A percentile compares a stretch with the other conserved stretches of the same genome.
Evolutionary conservation across 2,329 filamentous ascomycete genomes (phyloP).

Genomic region (Nothopassalora personata): DNA sequence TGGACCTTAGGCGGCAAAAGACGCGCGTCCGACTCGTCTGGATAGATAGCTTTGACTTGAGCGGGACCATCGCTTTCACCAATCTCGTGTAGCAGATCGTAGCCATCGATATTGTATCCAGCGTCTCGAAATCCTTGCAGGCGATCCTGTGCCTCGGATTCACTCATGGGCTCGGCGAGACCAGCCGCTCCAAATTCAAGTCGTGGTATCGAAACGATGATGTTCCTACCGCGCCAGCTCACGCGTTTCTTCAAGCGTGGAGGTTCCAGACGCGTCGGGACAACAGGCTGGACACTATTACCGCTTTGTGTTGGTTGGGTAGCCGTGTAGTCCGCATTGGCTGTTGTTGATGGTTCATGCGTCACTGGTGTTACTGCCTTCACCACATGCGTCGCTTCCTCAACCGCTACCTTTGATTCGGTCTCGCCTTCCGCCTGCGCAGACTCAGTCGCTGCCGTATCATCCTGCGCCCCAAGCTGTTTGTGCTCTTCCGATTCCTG

Average conservation of each 20-base stretch:
- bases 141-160: constrained; percentile 56
- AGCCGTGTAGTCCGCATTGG: not conserved
- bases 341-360: not conserved
- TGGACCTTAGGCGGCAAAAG: constrained; percentile 43
- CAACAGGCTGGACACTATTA: not conserved
- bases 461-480: not conserved
- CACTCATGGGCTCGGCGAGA: constrained; percentile 39
- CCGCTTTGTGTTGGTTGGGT: not conserved
- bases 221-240: constrained; percentile 43
- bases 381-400: not conserved
- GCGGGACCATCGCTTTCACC: constrained; percentile 19
- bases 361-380: not conserved
- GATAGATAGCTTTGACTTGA: constrained; percentile 66
- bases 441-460: not conserved
- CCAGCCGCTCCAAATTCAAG: constrained; percentile 40
- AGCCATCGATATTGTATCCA: constrained; percentile 64
- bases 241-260: constrained; percentile 42
- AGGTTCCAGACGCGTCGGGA: constrained; percentile 20
- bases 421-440: not conserved
- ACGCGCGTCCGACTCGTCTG: constrained; percentile 44
- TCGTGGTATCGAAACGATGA: constrained; percentile 41
- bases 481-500: constrained; percentile 9
- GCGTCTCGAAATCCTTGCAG: constrained; percentile 61
- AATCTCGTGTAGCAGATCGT: constrained; percentile 54
- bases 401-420: not conserved